phyloP scores from a whole-genome alignment of 441 rosid genomes.

The Aquilaria agallochum region DNA sequence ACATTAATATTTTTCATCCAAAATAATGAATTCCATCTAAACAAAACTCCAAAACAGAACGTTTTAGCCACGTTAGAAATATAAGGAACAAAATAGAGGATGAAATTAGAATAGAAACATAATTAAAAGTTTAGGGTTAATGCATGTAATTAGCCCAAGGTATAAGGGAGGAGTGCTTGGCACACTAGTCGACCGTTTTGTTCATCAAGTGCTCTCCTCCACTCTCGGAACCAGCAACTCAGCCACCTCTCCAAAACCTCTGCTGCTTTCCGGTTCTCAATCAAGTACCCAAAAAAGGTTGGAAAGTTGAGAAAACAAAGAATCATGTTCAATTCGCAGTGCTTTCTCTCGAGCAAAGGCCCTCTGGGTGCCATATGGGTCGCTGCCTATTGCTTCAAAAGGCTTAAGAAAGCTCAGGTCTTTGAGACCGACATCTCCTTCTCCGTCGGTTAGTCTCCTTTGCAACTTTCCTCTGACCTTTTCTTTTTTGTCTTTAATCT shows the following conservation, averaged over 20 bases:
- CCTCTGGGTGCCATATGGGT: slow-evolving; percentile 72
- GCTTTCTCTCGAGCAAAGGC: slow-evolving; percentile 54
- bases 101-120: neutral
- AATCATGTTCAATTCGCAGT: slow-evolving; percentile 55
- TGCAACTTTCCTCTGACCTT: slow-evolving; percentile 1
- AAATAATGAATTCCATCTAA: no score
- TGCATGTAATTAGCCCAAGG: no score
- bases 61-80: no score
- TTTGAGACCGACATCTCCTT: slow-evolving; percentile 57
- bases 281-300: neutral
- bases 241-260: neutral
- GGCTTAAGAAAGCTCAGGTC: slow-evolving; percentile 74
- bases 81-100: no score
- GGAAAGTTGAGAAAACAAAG: neutral
- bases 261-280: neutral
- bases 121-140: neutral
- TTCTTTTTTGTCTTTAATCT: neutral
- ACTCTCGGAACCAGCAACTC: neutral
- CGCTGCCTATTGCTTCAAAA: slow-evolving; percentile 78
- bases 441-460: slow-evolving; percentile 66
- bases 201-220: neutral
- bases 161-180: neutral
- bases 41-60: no score
- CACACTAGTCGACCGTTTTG: slow-evolving; percentile 20
- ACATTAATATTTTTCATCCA: no score